Conservation (phyloP, 2,329 filamentous ascomycete genomes). For the Aspergillus floridensis region DNA sequence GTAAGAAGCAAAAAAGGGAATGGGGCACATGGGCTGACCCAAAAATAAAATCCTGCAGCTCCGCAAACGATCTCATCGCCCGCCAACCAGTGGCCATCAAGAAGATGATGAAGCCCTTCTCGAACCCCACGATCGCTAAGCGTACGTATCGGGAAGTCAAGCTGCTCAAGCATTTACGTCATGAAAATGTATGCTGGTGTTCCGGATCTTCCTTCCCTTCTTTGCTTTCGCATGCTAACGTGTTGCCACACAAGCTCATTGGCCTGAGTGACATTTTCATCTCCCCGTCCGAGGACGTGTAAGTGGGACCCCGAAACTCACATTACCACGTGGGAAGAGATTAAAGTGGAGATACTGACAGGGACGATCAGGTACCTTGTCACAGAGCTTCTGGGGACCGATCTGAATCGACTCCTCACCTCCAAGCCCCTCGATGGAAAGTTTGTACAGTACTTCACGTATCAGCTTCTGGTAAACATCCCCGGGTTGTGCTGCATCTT, state of each 20-base stretch:
- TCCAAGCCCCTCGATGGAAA: conserved; percentile 96
- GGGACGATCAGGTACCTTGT: conserved; percentile 75
- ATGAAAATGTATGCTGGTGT: conserved; percentile 74
- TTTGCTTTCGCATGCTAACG: not conserved
- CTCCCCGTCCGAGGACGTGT: conserved; percentile 98
- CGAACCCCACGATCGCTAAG: conserved; percentile 94
- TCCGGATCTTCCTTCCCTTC: not conserved
- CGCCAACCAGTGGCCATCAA: conserved; percentile 96
- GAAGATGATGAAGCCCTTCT: conserved; percentile 99
- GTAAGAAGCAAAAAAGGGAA: too few species aligned
- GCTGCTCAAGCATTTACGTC: conserved; percentile 89
- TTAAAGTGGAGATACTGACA: not conserved
- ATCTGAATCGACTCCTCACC: conserved; percentile 89
- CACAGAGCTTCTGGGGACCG: conserved; percentile 93
- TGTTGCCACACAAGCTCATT: conserved; percentile 65
- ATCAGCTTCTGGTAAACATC: conserved; percentile 81
- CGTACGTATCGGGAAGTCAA: conserved; percentile 96
- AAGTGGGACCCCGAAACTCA: conserved; percentile 23
- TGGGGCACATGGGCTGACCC: not conserved
- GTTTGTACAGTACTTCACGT: conserved; percentile 99
- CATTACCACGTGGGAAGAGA: not conserved
- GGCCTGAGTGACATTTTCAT: conserved; percentile 99
- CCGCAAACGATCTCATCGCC: conserved; percentile 94
- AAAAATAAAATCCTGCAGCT: conserved; percentile 57
- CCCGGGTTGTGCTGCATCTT: not conserved